Evolutionary conservation across 129 eudicot genomes (phyloP), one percentile per base, ranked within the genome.

Genomic region (Centella asiatica): DNA sequence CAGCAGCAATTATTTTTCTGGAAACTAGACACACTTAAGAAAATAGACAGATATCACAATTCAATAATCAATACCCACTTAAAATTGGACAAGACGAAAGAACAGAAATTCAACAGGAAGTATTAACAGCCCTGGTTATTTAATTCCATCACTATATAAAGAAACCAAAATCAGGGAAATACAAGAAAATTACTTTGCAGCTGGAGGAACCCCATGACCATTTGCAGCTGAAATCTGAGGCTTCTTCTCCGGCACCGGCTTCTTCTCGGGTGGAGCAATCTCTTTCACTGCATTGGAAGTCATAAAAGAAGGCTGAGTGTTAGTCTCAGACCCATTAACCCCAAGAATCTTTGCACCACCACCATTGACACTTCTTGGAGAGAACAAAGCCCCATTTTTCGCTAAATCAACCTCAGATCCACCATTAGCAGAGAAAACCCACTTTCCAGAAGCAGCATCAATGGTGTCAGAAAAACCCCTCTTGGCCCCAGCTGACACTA

Each of bases 391-490:
- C 44, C 71, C 77, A 74, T 71, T 68, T 55, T 74, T 60, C 56
- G 60, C 69, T 65, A 81, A 70, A 70, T 67, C 74, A 52, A 65
- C 74, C 72, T 79, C 78, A 68, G 77, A 69, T 77, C 81, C 86
- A 69, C 83, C 83, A 70, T 71, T 60, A 57, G 27, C 72, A 27
- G 76, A 32, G 18, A 84, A 80, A 69, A 53, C 81, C 84, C 86
- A 77, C 32, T 74, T 84, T 17, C 72, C 77, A 74, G 79, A 70
- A 65, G 65, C 80, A 65, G 64, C 72, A 64, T 57, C 66, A 55
- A 84, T 59, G 64, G 87, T 65, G 62, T 78, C 82, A n/a, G 84
- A 67, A 42, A 85, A 85, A 5, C 76, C 93, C 65, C 93, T 85
- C 62, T 85, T 85, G 17, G 84, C 84, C 54, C 93, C 93, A 6